phyloP scores from a whole-genome alignment of 2,329 filamentous ascomycete species.

The Blastomyces gilchristii region DNA sequence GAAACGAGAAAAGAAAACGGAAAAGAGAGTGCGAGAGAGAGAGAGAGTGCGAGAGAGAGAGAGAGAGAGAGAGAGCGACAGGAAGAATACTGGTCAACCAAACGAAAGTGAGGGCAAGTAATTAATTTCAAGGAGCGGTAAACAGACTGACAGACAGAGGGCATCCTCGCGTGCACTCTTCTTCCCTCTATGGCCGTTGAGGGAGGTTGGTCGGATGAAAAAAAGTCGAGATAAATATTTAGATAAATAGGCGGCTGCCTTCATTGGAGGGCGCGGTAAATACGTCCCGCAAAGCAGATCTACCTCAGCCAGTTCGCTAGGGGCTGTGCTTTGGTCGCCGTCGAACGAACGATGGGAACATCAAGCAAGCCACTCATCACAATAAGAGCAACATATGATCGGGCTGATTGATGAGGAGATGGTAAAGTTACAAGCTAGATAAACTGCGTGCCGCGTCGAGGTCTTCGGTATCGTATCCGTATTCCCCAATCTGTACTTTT shows the following conservation, averaged over 20 bases:
- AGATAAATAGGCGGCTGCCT: background rate
- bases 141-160: background rate
- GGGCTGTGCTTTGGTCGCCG: background rate
- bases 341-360: background rate
- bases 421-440: no score
- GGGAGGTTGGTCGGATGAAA: background rate
- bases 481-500: no score
- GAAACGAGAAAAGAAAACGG: no score
- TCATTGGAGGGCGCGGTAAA: slow-evolving; percentile 1
- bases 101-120: background rate
- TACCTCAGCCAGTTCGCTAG: background rate
- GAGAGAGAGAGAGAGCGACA: background rate
- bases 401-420: no score
- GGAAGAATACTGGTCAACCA: background rate
- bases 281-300: slow-evolving; percentile 1
- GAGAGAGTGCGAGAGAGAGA: no score
- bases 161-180: background rate
- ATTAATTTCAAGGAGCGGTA: background rate
- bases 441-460: no score
- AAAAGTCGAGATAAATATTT: background rate
- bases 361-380: background rate
- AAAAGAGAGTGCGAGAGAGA: no score
- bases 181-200: background rate
- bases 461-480: no score
- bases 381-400: background rate